phyloP scores from a whole-genome alignment of 1,284 basidiomycete genomes.

The Ustilago hordei region DNA sequence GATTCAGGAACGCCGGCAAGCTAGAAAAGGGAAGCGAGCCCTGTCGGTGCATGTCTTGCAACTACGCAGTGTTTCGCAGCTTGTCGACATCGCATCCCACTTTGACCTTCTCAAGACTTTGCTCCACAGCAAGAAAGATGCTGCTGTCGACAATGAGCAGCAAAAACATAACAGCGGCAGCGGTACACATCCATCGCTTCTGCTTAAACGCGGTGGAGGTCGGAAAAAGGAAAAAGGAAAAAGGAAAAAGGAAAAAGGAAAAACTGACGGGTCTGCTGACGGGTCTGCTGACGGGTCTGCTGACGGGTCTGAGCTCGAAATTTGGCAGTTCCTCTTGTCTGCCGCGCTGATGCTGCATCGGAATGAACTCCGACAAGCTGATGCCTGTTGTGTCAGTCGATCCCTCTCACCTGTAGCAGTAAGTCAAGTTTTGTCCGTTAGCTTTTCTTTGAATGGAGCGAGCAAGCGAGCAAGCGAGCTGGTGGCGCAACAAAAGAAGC shows the following conservation, averaged over 20 bases:
- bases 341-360: constrained; percentile 1
- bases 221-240: neutral
- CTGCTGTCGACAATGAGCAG: neutral
- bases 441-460: too few species aligned
- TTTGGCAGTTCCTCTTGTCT: neutral
- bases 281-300: neutral
- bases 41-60: constrained; percentile 9
- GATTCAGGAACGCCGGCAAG: neutral
- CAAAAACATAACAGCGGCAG: neutral
- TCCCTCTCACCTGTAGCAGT: too few species aligned
- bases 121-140: neutral
- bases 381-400: neutral
- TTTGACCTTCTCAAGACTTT: too few species aligned
- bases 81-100: neutral
- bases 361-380: constrained; percentile 5
- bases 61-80: neutral
- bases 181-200: neutral
- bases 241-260: neutral
- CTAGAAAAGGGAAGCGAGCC: neutral
- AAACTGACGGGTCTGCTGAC: neutral
- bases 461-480: neutral
- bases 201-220: neutral
- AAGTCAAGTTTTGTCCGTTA: too few species aligned
- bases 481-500: neutral
- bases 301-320: constrained; percentile 11